These are phyloP conservation scores for Achaetomiella virescens DNA, from an alignment of 495 filamentous ascomycete genomes.

Conservation along the genomic window DNA sequence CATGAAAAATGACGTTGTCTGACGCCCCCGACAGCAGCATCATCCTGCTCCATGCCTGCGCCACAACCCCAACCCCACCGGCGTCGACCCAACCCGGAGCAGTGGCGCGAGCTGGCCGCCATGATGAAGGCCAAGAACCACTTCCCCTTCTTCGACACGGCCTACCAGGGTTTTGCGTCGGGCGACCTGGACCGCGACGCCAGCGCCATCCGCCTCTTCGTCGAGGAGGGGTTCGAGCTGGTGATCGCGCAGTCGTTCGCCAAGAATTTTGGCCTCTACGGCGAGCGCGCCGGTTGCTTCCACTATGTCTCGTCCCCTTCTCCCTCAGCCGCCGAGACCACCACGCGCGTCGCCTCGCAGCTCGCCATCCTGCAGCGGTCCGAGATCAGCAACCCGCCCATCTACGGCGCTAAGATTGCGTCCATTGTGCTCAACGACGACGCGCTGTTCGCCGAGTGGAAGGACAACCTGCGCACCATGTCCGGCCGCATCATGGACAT, in stretches of 20 bases:
- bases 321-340: conserved; percentile 54
- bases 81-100: conserved; percentile 91
- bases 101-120: conserved; percentile 84
- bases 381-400: conserved; percentile 94
- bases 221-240: conserved; percentile 92
- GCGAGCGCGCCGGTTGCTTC: conserved; percentile 93
- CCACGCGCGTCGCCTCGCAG: conserved; percentile 70
- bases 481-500: conserved; percentile 87
- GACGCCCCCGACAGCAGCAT: conserved; percentile 70
- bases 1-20: conserved; percentile 63
- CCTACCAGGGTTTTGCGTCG: conserved; percentile 97
- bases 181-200: conserved; percentile 80
- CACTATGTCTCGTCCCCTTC: conserved; percentile 80
- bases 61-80: conserved; percentile 98
- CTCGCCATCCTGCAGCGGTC: conserved; percentile 91
- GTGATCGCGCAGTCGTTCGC: conserved; percentile 94
- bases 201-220: conserved; percentile 87
- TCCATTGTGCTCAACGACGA: conserved; percentile 75
- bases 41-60: conserved; percentile 91
- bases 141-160: conserved; percentile 98
- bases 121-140: conserved; percentile 68
- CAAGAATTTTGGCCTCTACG: conserved; percentile 98
- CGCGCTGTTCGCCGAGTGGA: conserved; percentile 84
- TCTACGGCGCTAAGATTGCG: conserved; percentile 88
- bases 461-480: conserved; percentile 89